Conservation (phyloP, 148 eudicot species). For the Rhododendron mucronatum region DNA sequence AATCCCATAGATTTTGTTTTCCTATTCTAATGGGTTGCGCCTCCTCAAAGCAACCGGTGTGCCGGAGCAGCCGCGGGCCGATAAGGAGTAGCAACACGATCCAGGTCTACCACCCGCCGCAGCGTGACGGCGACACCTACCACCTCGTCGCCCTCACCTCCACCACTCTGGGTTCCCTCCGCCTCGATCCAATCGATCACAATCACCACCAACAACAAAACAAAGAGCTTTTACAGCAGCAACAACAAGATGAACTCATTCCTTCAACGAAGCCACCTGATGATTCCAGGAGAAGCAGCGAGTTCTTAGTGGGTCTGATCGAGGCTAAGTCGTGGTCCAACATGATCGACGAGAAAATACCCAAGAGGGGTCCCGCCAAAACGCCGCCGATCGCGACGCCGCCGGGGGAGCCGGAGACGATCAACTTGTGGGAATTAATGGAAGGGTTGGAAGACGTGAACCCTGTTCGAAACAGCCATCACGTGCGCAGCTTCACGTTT, state of each 20-base stretch:
- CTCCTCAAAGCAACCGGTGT: slow-evolving; percentile 49
- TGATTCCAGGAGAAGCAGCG: slow-evolving; percentile 18
- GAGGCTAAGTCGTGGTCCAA: slow-evolving; percentile 88
- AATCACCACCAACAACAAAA: slow-evolving; percentile 1
- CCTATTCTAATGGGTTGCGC: slow-evolving; percentile 64
- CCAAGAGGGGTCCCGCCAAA: slow-evolving; percentile 34
- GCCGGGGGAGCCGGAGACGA: slow-evolving; percentile 86
- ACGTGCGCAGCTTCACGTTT: slow-evolving; percentile 58
- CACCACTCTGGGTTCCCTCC: slow-evolving; percentile 59
- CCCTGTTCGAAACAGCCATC: slow-evolving; percentile 42
- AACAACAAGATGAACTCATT: neutral
- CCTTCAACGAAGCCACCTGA: neutral
- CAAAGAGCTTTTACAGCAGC: neutral
- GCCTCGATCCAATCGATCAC: slow-evolving; percentile 28
- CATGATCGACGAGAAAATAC: slow-evolving; percentile 70
- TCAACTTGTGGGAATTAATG: slow-evolving; percentile 79
- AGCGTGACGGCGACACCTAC: slow-evolving; percentile 35
- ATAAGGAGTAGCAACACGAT: slow-evolving; percentile 58
- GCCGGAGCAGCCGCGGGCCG: slow-evolving; percentile 54
- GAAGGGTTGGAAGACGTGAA: slow-evolving; percentile 77
- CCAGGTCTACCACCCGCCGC: slow-evolving; percentile 57
- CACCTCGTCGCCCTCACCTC: slow-evolving; percentile 78
- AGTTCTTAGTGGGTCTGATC: slow-evolving; percentile 54
- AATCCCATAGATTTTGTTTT: neutral
- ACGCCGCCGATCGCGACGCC: slow-evolving; percentile 59